Conservation (phyloP, 2,329 filamentous ascomycete genomes). For the Hortaea werneckii region DNA sequence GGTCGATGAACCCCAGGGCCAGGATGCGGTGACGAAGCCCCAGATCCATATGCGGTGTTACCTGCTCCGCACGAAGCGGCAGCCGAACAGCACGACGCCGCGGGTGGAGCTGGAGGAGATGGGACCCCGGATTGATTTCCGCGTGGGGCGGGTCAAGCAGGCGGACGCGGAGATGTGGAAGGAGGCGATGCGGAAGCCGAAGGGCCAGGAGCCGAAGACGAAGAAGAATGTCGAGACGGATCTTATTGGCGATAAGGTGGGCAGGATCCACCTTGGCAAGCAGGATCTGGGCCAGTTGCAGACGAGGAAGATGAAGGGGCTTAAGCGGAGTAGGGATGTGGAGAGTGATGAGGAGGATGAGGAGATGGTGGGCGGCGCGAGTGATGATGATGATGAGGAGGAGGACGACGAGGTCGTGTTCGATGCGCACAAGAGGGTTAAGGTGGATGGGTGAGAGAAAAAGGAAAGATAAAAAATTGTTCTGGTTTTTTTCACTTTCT, state of each 20-base stretch:
- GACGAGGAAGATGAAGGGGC: conserved; percentile 97
- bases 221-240: conserved; percentile 98
- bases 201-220: conserved; percentile 54
- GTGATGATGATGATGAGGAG: conserved; percentile 6
- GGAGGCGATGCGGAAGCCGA: conserved; percentile 80
- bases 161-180: conserved; percentile 73
- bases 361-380: not conserved
- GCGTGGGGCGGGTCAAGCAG: conserved; percentile 68
- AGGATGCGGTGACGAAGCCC: conserved; percentile 29
- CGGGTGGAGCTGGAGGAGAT: conserved; percentile 92
- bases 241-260: conserved; percentile 89
- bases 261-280: conserved; percentile 80
- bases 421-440: conserved; percentile 16
- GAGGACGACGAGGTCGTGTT: conserved; percentile 9
- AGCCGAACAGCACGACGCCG: conserved; percentile 55
- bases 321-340: conserved; percentile 70
- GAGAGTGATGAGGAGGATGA: conserved; percentile 39
- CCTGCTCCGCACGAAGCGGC: conserved; percentile 74
- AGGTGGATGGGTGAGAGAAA: conserved; percentile 10
- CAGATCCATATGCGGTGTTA: conserved; percentile 64
- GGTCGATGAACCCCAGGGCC: conserved; percentile 48
- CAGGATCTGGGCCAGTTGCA: conserved; percentile 82
- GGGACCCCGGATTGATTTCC: conserved; percentile 86
- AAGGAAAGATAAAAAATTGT: not conserved
- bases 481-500: not conserved